Evolutionary conservation across 1,139 yeast genomes (phyloP).

Genomic region (Taphrina pruni): DNA sequence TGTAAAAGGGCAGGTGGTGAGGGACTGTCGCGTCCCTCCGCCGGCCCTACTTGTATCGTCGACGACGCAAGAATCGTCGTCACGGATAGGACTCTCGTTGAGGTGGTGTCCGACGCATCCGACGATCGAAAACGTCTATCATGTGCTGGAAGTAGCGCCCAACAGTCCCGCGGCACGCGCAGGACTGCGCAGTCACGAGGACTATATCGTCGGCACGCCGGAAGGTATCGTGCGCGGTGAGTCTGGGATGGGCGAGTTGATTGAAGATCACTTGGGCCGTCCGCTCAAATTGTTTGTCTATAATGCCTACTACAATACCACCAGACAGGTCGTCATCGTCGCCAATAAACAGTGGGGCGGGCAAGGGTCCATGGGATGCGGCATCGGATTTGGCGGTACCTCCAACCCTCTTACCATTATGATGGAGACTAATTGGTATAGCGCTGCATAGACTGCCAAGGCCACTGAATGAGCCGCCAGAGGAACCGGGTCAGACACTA

Average conservation of each 20-base stretch:
- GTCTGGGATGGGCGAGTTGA: constrained; percentile 50
- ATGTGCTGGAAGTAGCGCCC: constrained; percentile 73
- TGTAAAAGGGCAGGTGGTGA: constrained; percentile 31
- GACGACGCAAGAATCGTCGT: constrained; percentile 28
- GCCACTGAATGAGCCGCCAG: constrained; percentile 41
- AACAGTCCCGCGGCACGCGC: constrained; percentile 86
- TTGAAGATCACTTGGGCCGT: constrained; percentile 40
- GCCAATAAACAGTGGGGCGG: constrained; percentile 69
- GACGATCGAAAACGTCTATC: constrained; percentile 72
- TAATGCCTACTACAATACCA: constrained; percentile 82
- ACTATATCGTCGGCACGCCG: constrained; percentile 88
- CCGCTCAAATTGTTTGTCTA: constrained; percentile 71
- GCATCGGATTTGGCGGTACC: constrained; percentile 79
- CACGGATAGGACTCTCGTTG: constrained; percentile 66
- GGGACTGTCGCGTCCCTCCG: constrained; percentile 34
- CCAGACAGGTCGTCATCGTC: constrained; percentile 82
- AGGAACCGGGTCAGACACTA: constrained; percentile 39
- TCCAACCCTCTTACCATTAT: no score
- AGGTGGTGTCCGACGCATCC: constrained; percentile 64
- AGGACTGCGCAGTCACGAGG: constrained; percentile 82
- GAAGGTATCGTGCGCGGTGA: constrained; percentile 81
- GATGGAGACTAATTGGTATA: background rate
- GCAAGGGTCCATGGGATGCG: constrained; percentile 85
- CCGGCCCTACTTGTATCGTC: constrained; percentile 8
- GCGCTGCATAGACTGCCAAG: constrained; percentile 78